Percentiles rank a stretch among this genome's conserved stretches.
Evolutionary conservation across 306 rosid genomes (phyloP).

Genomic region (Pyrus pyrifolia): DNA sequence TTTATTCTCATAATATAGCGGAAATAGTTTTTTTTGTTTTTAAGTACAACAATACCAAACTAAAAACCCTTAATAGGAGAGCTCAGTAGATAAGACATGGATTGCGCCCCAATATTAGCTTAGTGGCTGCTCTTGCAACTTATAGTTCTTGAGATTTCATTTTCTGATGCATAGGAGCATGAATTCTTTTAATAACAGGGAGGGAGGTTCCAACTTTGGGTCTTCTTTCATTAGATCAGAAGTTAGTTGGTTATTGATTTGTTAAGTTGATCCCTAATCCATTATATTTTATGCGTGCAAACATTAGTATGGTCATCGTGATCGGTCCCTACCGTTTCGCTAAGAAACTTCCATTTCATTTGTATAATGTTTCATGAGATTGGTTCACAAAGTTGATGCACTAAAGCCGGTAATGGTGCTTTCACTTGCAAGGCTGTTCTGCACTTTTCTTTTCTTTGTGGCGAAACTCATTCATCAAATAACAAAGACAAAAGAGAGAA

Average conservation of each 20-base stretch:
- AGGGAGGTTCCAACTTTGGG: too few species aligned
- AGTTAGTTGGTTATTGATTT: neutral
- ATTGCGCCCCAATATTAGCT: neutral
- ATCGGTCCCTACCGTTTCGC: neutral
- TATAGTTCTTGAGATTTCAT: neutral
- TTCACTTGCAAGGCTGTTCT: neutral
- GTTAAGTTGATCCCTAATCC: neutral
- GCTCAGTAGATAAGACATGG: too few species aligned
- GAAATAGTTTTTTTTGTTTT: too few species aligned
- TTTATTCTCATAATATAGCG: too few species aligned
- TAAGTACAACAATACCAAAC: too few species aligned
- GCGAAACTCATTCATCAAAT: neutral
- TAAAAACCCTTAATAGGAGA: too few species aligned
- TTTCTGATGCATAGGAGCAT: neutral
- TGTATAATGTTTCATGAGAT: neutral
- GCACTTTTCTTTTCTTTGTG: neutral
- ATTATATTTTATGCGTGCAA: neutral
- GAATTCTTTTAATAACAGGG: neutral
- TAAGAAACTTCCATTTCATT: neutral
- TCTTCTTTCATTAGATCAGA: too few species aligned
- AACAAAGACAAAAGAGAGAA: conserved; percentile 1
- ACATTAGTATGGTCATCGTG: neutral
- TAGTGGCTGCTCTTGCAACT: neutral
- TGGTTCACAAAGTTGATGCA: neutral
- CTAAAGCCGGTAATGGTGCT: neutral